Base-by-base conservation (phyloP, 179 eudicot species). In the Silene vulgaris region DNA sequence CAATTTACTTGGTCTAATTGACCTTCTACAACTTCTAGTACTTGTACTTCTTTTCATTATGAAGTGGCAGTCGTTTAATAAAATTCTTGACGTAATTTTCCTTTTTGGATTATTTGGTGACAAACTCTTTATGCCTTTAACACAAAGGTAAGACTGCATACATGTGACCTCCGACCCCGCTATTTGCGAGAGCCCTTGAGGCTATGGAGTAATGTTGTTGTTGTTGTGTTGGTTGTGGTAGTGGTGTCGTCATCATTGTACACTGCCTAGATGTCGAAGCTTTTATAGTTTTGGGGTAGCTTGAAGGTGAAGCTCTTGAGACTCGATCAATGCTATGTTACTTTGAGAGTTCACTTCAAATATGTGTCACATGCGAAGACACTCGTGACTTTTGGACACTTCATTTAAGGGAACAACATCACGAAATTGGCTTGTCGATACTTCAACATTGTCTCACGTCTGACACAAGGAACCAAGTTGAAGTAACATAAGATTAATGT, bases 201-300 rank as follows among this genome's bases (percentile, higher is more conserved):
- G 60, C 19, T 14, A 56, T 56, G 19, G 17, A 4, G 60, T 56
- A 56, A 56, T 56, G 60, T 56, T 56, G 60, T 56, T 54, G 3
- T 16, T 56, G 60, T 56, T 56, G 19, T 56, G 19, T 52, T 16
- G 59, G 59, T 52, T 14, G 60, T 56, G 20, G 19, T 56, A 5
- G 17, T 56, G 60, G 20, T n/a, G 17, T 56, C 2, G 60, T 56
- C 60, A 1, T 61, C 29, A 6, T 63, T 50, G 8, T 71, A 71
- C 62, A 71, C 14, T 71, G 37, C 40, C 74, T 69, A 12, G 73
- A 14, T 1, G 61, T 23, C 37, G 37, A 26, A 70, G 73, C 32
- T 17, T 45, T 69, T n/a, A 26, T 14, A 63, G 75, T 45, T n/a
- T n/a, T 26, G 48, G 48, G 28, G 61, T 62, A 54, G 9, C 48